A percentile compares a stretch with the other conserved stretches of the same genome.
Evolutionary conservation across 371 early-diverging fungal genomes (phyloP).

Genomic region (Haplosporangium sp.): DNA sequence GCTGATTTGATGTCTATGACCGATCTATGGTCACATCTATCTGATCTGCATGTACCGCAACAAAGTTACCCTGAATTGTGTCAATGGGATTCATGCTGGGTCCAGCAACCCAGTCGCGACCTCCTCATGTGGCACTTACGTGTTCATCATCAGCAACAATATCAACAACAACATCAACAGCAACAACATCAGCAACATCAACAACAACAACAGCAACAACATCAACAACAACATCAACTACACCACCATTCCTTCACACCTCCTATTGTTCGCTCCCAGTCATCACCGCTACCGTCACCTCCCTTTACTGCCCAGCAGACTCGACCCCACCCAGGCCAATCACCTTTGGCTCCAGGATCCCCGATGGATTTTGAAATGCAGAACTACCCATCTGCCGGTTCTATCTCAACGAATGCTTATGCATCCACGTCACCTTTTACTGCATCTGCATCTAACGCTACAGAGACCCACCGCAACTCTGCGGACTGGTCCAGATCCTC

Average conservation of each 20-base stretch:
- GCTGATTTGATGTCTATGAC: neutral
- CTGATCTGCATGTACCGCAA: constrained; percentile 11
- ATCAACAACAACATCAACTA: constrained; percentile 1
- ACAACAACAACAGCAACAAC: neutral
- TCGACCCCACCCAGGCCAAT: no score
- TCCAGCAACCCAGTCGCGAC: constrained; percentile 1
- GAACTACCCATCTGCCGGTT: no score
- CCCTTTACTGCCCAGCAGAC: constrained; percentile 10
- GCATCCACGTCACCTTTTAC: neutral
- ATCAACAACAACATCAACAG: constrained; percentile 3
- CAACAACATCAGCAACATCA: neutral
- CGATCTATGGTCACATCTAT: constrained; percentile 14
- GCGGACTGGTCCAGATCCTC: constrained; percentile 10
- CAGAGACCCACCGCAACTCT: neutral
- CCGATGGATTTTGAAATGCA: no score
- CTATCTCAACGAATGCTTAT: neutral
- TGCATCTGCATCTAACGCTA: neutral
- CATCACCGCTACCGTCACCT: neutral
- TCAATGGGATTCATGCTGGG: constrained; percentile 21
- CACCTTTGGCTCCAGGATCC: no score
- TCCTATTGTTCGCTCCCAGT: no score
- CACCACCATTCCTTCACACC: no score
- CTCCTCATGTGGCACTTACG: constrained; percentile 22
- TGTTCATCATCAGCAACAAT: constrained; percentile 1
- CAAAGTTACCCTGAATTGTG: constrained; percentile 3